Percentiles rank a stretch among this genome's conserved stretches.
Evolutionary conservation across 2,329 filamentous ascomycete species (phyloP).

Genomic region (Herpotrichia juniperi): DNA sequence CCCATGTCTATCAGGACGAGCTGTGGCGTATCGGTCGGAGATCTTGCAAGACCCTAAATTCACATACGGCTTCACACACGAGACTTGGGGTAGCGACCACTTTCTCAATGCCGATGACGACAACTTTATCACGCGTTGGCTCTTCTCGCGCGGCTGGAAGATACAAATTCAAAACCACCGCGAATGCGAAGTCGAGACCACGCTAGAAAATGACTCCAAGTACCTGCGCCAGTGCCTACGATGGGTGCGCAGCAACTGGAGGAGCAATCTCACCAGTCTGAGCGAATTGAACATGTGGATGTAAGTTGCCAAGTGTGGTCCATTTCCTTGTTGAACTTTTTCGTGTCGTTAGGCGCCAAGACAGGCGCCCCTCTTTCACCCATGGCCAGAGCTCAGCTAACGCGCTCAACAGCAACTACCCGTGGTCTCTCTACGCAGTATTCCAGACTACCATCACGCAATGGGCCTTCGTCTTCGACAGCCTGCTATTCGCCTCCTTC

Average conservation of each 20-base stretch:
- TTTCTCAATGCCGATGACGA: conserved; percentile 96
- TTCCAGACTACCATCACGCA: conserved; percentile 93
- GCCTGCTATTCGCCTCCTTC: conserved; percentile 46
- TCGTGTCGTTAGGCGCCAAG: conserved; percentile 31
- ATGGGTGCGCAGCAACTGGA: conserved; percentile 97
- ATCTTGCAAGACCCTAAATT: conserved; percentile 88
- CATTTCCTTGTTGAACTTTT: not conserved
- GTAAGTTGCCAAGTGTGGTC: conserved; percentile 62
- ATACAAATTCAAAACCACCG: conserved; percentile 94
- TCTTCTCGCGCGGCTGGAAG: conserved; percentile 90
- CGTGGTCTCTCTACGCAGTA: conserved; percentile 91
- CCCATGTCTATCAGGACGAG: conserved; percentile 95
- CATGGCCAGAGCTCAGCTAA: conserved; percentile 11
- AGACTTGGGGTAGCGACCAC: conserved; percentile 72
- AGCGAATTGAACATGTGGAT: conserved; percentile 82
- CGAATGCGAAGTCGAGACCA: conserved; percentile 85
- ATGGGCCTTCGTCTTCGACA: conserved; percentile 80
- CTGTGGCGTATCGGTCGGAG: conserved; percentile 86
- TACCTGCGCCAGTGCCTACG: conserved; percentile 93
- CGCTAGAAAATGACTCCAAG: conserved; percentile 84
- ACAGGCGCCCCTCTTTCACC: conserved; percentile 27
- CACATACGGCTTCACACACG: conserved; percentile 86
- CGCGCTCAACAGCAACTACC: conserved; percentile 71
- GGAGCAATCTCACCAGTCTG: conserved; percentile 92
- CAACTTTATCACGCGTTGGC: conserved; percentile 97